Base-by-base conservation (phyloP, 805 yeast species). In the Saccharomyces kudriavzevii region DNA sequence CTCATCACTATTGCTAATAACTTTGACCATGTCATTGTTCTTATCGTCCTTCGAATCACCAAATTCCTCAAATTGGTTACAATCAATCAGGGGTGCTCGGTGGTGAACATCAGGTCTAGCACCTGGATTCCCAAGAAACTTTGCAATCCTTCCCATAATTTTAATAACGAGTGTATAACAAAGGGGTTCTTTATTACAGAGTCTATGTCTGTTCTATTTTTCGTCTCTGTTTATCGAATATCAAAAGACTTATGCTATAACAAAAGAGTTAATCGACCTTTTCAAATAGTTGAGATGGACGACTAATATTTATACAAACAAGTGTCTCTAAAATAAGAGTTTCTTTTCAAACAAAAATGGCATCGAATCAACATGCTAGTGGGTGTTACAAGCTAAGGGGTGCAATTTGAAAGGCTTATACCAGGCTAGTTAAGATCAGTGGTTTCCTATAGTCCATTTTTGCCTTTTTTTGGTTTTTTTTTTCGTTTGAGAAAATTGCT, bases 111-210 rank as follows among this genome's bases (percentile, higher is more conserved):
- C 54, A 17, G 61, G 61, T 22, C 61, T 48, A 6, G 14, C 47
- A 49, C 61, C 61, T 1, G 61, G 58, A 28, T 62, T 62, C 20
- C 67, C 66, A 43, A 66, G 58, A 48, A 60, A 64, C 46, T 51
- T 49, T 2, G 51, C 49, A 17, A 64, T 45, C 22, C 48, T 58
- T 20, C 66, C 67, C 66, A 63, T 64, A 13, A 6, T 47, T 35
- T 22, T 22, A 40, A 17, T 6, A 49, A 27, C 17, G 48, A 45
- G n/a, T 11, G 29, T 25, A 5, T 22, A 45, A n/a, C 13, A 25
- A 22, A 22, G 28, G 10, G 26, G 27, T 11, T 22, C 14, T 20
- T 22, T 45, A 25, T 6, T 25, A 22, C 5, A 14, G 22, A 10
- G 22, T 45, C 29, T 45, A 6, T 17, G 8, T 17, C 24, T 35